phyloP scores from a whole-genome alignment of 202 grass and related monocot species.

The Cymbopogon flexuosus region DNA sequence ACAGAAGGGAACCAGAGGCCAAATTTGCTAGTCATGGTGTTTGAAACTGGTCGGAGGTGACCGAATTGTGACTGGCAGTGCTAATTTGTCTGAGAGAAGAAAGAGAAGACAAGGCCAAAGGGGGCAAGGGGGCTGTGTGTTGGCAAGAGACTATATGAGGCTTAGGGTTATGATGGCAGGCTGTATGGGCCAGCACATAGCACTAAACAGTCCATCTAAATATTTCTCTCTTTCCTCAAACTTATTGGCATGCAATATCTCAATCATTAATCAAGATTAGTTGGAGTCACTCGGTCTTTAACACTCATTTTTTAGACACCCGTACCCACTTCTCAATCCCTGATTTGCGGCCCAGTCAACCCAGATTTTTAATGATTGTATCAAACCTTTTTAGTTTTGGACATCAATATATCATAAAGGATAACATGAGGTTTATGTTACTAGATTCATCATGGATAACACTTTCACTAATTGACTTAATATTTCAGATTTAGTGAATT shows the following conservation, averaged over 20 bases:
- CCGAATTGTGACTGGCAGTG: not conserved
- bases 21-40: not conserved
- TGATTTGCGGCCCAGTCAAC: not conserved
- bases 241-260: not conserved
- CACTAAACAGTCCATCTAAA: not conserved
- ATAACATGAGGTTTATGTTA: not conserved
- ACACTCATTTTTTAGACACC: not conserved
- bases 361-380: not conserved
- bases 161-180: not conserved
- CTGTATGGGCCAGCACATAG: not conserved
- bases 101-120: not conserved
- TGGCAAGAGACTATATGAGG: not conserved
- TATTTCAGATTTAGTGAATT: slow-evolving; percentile 48
- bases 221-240: not conserved
- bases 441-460: not conserved
- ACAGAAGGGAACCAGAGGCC: not conserved
- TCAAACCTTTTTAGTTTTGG: not conserved
- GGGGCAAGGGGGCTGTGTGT: not conserved
- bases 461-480: slow-evolving; percentile 43
- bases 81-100: not conserved
- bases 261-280: not conserved
- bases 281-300: not conserved
- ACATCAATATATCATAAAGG: not conserved
- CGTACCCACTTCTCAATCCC: not conserved
- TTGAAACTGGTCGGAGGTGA: not conserved